Percentiles rank a stretch among this genome's conserved stretches.
Conservation (phyloP, 345 rosid genomes). For the Gossypium ekmanianum region DNA sequence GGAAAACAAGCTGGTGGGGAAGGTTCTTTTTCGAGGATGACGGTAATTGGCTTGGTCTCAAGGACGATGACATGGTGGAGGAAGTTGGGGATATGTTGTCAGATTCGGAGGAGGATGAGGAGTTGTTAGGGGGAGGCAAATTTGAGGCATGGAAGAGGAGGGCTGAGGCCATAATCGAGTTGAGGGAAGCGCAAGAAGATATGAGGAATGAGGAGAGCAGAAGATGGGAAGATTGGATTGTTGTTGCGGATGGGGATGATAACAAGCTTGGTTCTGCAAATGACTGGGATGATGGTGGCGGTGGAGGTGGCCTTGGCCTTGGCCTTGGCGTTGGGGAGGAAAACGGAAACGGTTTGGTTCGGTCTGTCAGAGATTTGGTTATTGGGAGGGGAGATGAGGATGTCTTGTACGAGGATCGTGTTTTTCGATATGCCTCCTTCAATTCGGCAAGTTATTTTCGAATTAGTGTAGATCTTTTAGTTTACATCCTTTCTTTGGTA, state of each 20-base stretch:
- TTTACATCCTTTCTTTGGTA: not conserved
- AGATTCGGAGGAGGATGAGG: constrained; percentile 41
- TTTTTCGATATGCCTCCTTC: constrained; percentile 73
- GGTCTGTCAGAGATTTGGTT: constrained; percentile 64
- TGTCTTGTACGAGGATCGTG: constrained; percentile 84
- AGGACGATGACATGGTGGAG: constrained; percentile 52
- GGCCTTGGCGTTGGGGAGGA: constrained; percentile 24
- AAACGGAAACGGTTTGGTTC: constrained; percentile 64
- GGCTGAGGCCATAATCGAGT: constrained; percentile 84
- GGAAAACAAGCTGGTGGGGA: constrained; percentile 76
- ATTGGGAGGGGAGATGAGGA: constrained; percentile 76
- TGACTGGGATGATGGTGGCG: constrained; percentile 36
- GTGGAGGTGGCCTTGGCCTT: constrained; percentile 21
- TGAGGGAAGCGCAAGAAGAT: constrained; percentile 80
- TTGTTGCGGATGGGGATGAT: constrained; percentile 41
- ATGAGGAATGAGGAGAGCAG: constrained; percentile 63
- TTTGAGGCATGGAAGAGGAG: constrained; percentile 93
- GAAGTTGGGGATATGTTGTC: constrained; percentile 34
- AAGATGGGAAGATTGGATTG: constrained; percentile 96
- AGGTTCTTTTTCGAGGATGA: constrained; percentile 73
- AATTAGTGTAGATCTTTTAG: not conserved
- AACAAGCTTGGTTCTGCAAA: not conserved
- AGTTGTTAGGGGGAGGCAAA: constrained; percentile 51
- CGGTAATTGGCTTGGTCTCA: constrained; percentile 84
- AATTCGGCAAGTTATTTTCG: constrained; percentile 55